Base-by-base conservation (phyloP, 2,329 filamentous ascomycete species). In the Colletotrichum lindemuthianum region DNA sequence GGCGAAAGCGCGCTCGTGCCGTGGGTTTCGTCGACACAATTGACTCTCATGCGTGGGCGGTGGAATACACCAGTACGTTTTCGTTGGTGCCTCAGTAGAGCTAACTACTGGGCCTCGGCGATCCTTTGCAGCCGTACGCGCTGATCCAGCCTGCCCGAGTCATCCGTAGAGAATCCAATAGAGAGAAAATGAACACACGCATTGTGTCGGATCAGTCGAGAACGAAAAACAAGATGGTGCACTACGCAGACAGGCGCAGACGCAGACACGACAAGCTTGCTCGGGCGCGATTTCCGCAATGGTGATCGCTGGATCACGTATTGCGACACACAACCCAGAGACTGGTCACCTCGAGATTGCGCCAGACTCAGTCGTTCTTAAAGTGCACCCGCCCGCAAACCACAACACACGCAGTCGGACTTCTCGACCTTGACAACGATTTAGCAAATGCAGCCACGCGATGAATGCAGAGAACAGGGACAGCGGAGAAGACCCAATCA, bases 291-390 rank as follows among this genome's bases (percentile, higher is more conserved):
- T 36, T 56, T 47, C 13, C 51, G 57, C 52, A 41, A 63, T 41
- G 52, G 51, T 57, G 63, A 63, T 63, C 63, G 51, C 63, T 63
- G 45, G 59, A 63, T 51, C 51, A 65, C 58, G 47, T 15, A 45
- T 44, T 49, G 32, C 47, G 47, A 41, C 11, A 55, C 45, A 8
- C 12, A 34, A 15, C 41, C 12, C 58, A 15, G 33, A 47, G 44
- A 58, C 44, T 39, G 34, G 52, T 48, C 51, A 52, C 52, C 45
- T 65, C 36, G 47, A 48, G 52, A 50, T 51, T 12, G 43, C 32
- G 39, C 33, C 51, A 43, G 40, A 15, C 24, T 24, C 24, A 24
- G 24, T 24, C 24, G 24, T 36, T 13, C 41, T 45, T 40, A 41
- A 9, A 52, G 11, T 11, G 34, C n/a, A 50, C 47, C 52, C 48